These are phyloP conservation scores for Reticulascus tulasneorum DNA, from an alignment of 2,329 filamentous ascomycete species.

Conservation along the genomic window DNA sequence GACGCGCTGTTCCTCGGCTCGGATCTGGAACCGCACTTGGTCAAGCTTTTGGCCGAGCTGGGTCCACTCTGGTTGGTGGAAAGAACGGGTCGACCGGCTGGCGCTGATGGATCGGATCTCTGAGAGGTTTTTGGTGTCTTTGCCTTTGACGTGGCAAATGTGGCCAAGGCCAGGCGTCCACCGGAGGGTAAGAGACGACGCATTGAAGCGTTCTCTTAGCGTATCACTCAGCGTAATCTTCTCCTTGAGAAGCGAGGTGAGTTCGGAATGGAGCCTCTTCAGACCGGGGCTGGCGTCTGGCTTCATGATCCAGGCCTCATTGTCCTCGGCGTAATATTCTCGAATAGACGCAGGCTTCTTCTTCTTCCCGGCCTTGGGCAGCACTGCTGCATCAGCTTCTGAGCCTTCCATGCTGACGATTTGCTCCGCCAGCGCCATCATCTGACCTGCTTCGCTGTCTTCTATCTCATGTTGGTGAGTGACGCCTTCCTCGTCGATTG, in stretches of 20 bases:
- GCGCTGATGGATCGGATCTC: constrained; percentile 60
- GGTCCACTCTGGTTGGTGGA: constrained; percentile 83
- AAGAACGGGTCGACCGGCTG: constrained; percentile 79
- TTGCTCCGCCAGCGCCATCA: constrained; percentile 70
- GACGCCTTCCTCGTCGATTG: constrained; percentile 93
- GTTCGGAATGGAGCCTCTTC: constrained; percentile 60
- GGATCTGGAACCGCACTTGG: constrained; percentile 71
- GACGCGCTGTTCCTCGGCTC: constrained; percentile 77
- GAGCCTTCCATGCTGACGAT: constrained; percentile 64
- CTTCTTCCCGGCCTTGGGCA: constrained; percentile 50
- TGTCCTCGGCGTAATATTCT: constrained; percentile 58
- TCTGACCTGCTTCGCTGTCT: constrained; percentile 65
- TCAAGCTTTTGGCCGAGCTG: constrained; percentile 75
- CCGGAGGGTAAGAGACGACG: constrained; percentile 68
- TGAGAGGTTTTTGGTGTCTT: constrained; percentile 49
- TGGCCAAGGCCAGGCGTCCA: constrained; percentile 88
- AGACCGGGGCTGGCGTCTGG: constrained; percentile 65
- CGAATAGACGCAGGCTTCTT: constrained; percentile 43
- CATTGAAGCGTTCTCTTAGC: constrained; percentile 59
- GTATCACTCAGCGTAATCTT: constrained; percentile 57
- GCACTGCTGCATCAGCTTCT: constrained; percentile 47
- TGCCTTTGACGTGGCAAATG: constrained; percentile 85
- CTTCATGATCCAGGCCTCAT: constrained; percentile 62
- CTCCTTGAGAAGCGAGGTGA: constrained; percentile 56
- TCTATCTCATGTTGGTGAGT: constrained; percentile 73